A percentile compares a stretch with the other conserved stretches of the same genome.
These are phyloP conservation scores for Colletotrichum falcatum DNA, from an alignment of 2,329 filamentous ascomycete species.

Conservation along the genomic window DNA sequence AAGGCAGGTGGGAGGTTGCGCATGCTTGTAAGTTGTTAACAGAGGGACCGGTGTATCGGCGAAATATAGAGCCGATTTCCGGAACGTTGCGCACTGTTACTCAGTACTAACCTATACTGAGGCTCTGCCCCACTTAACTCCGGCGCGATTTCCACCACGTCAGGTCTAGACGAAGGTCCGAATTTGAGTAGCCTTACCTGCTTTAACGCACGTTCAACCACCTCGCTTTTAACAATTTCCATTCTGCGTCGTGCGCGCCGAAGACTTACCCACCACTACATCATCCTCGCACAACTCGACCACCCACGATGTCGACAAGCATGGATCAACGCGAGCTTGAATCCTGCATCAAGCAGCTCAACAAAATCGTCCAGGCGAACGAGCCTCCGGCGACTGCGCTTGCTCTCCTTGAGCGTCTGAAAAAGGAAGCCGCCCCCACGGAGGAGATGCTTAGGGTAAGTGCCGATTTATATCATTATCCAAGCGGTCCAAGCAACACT, in stretches of 20 bases:
- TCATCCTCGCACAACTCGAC: background rate
- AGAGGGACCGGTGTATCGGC: background rate
- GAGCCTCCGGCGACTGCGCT: slow-evolving; percentile 80
- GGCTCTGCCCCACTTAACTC: slow-evolving; percentile 33
- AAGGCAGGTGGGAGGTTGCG: slow-evolving; percentile 22
- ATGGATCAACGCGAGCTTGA: slow-evolving; percentile 90
- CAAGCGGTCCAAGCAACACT: background rate
- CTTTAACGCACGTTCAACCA: slow-evolving; percentile 17
- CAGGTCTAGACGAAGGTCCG: slow-evolving; percentile 21
- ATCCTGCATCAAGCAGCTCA: slow-evolving; percentile 80
- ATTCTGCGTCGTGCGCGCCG: slow-evolving; percentile 13
- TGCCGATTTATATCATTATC: slow-evolving; percentile 40
- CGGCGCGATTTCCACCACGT: slow-evolving; percentile 32
- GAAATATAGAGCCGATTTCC: slow-evolving; percentile 29
- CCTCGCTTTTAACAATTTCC: background rate
- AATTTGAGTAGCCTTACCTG: slow-evolving; percentile 13
- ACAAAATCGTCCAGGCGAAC: slow-evolving; percentile 80
- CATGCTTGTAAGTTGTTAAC: background rate
- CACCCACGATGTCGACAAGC: slow-evolving; percentile 36
- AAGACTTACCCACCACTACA: background rate
- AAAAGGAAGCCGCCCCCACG: slow-evolving; percentile 83
- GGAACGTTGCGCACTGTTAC: slow-evolving; percentile 18
- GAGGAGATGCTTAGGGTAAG: slow-evolving; percentile 88
- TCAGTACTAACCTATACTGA: too few relatives aligned
- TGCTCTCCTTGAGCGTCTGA: slow-evolving; percentile 80